Percentiles rank a stretch among this genome's conserved stretches.
These are phyloP conservation scores for Aspergillus nanangensis DNA, from an alignment of 495 filamentous ascomycete species.

Conservation along the genomic window DNA sequence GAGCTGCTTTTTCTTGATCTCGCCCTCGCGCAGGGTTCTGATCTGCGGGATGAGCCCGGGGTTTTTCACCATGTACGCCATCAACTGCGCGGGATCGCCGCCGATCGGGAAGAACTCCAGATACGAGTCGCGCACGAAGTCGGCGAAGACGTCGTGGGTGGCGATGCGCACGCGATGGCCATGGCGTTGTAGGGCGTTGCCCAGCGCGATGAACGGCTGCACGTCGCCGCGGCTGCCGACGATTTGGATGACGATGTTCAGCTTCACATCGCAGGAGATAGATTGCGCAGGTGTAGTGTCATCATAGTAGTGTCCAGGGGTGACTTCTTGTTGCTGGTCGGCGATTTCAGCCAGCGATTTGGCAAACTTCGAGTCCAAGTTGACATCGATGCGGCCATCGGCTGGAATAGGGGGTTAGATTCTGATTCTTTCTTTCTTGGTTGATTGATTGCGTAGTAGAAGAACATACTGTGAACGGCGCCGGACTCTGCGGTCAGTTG, in stretches of 20 bases:
- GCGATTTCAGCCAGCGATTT: neutral
- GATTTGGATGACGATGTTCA: conserved; percentile 48
- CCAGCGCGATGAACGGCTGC: conserved; percentile 48
- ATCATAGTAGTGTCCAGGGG: too few relatives aligned
- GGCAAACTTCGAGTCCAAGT: neutral
- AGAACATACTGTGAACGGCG: neutral
- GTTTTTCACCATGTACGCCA: conserved; percentile 54
- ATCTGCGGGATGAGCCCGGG: conserved; percentile 41
- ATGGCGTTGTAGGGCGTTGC: conserved; percentile 35
- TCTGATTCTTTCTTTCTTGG: too few relatives aligned
- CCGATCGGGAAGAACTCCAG: conserved; percentile 58
- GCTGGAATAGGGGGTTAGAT: too few relatives aligned
- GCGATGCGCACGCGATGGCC: conserved; percentile 54
- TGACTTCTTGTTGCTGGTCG: neutral
- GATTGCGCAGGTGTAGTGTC: neutral
- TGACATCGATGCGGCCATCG: neutral
- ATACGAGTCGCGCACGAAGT: conserved; percentile 48
- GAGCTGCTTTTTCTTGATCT: conserved; percentile 31
- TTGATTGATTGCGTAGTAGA: neutral
- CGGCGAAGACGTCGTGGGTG: conserved; percentile 54
- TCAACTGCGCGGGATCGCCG: conserved; percentile 54
- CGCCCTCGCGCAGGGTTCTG: conserved; percentile 34
- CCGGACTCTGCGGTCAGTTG: neutral
- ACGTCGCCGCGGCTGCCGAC: conserved; percentile 50
- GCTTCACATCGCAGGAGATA: neutral